Base-by-base conservation (phyloP, 495 filamentous ascomycete genomes). In the Aspergillus egyptiacus region DNA sequence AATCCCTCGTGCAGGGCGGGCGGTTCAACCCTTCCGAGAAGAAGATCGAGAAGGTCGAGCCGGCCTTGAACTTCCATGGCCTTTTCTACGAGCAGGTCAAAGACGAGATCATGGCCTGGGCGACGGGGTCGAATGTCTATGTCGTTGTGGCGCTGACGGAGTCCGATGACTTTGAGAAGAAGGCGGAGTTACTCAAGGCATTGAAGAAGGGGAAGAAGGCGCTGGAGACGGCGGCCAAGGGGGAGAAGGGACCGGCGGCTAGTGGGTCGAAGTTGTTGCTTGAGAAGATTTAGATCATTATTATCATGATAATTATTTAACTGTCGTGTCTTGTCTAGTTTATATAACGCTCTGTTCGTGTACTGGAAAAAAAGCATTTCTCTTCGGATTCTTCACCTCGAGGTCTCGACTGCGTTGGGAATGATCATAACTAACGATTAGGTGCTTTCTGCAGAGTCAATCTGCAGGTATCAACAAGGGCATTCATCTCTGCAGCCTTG, bases 1-100 rank as follows among this genome's bases (percentile, higher is more conserved):
- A 95, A 68, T 83, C 83, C 0, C 76, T 99, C 1, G 86, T 96
- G 20, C 79, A 85, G 25, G 91, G 93, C 17, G 93, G 94, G 8
- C 80, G 77, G 19, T 98, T 84, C 63, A 89, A 96, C 67, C 73
- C 71, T 18, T 75, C 72, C 27, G 72, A 75, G 2, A 87, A 86
- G 64, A 77, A 74, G 38, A 68, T 95, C 35, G 79, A 81, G 58
- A 78, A 80, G 48, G 74, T 83, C 14, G 76, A 86, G n/a, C 88
- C 89, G 6, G 70, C 82, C n/a, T 73, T 95, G 40, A 75, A 80
- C 51, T 98, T 96, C 69, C 80, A 88, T 53, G 75, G 79, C 48
- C 67, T 86, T 36, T 68, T 97, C 10, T 97, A 87, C 55, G 79
- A 84, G 27, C 72, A 80, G 47, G 89, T 96, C 62, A 73, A 83